Evolutionary conservation across 2,329 filamentous ascomycete genomes (phyloP), one percentile per base, ranked within the genome.

Genomic region (Fusarium sp.): DNA sequence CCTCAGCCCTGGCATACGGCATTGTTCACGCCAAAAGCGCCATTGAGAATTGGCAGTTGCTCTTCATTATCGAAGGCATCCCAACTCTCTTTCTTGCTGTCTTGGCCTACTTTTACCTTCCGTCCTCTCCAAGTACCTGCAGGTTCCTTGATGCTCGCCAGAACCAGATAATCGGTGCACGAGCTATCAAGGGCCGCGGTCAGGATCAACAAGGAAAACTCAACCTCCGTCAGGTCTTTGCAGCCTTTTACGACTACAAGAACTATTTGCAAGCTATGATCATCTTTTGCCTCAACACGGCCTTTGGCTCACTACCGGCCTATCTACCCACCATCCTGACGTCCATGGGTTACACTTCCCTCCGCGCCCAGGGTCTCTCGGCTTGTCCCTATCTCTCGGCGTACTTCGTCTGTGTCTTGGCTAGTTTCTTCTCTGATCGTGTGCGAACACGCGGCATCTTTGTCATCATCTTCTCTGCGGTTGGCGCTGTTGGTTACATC

Each of bases 371-470:
- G 78, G 91, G 90, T 1, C 83, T 93, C 11, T 90, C 89, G 0
- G 90, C 90, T 0, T 90, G 90, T 1, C 90, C 90, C 0, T 92
- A 90, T 77, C 87, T 93, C 71, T 77, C 91, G 14, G 85, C 89
- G 1, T 92, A 90, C 75, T 71, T 91, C 81, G 80, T 50, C 23
- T 50, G 46, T 16, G 46, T 50, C n/a, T 18, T 18, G 46, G n/a
- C 46, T 3, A 50, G 46, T 16, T 29, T 50, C 23, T 50, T 50
- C 13, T 50, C 46, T 4, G 46, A 50, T 16, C 46, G 46, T 4
- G 25, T 50, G 1, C 27, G 27, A 25, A 50, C 46, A 11, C 23
- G 46, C 2, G 46, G 46, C 4, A 13, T 50, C n/a, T 50, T 50
- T 16, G 46, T 31, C 25, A 18, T 50, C n/a, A 16, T 50, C 9